Base-by-base conservation (phyloP, 2,329 filamentous ascomycete species). In the Paecilomyces fulvus region DNA sequence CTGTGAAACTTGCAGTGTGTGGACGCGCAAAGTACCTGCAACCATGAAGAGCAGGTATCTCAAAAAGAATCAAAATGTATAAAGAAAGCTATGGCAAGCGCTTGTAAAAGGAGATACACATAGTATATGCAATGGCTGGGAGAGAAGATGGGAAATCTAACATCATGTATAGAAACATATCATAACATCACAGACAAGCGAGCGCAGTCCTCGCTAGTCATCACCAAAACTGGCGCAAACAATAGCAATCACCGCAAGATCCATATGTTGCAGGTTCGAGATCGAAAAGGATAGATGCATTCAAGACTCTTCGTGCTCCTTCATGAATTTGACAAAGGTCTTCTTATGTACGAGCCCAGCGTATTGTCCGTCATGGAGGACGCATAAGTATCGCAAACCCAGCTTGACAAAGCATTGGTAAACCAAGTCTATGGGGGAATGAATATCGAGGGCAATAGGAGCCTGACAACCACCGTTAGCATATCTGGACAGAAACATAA, bases 381-480 rank as follows among this genome's bases (percentile, higher is more conserved):
- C 91, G 69, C 94, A 97, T 52, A 99, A 87, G 72, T 96, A 97
- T 59, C 94, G 81, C 62, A 99, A 74, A 1, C 94, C 94, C 8
- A 99, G 79, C 74, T 99, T 99, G 53, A 90, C 89, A 70, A 97
- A 99, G 66, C 91, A 92, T 70, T 99, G 94, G 66, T 96, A 96
- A 3, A 96, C 94, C 43, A 99, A 76, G 69, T 97, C 92, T 83
- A 97, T 92, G 0, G 94, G 90, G 0, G 88, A 94, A 63, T 86
- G 84, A 30, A 95, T 88, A 67, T 99, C 94, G 23, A 99, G 78
- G 11, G 92, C 83, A 12, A 99, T 83, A 0, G 94, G 94, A 2
- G 92, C 88, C 83, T 86, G 49, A 12, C 20, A 6, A 50, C 20
- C 7, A 14, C 54, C 17, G 60, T 67, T 37, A 64, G 33, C 30